These are phyloP conservation scores for Actinomucor elegans DNA, from an alignment of 371 early-diverging fungal genomes.

Conservation along the genomic window DNA sequence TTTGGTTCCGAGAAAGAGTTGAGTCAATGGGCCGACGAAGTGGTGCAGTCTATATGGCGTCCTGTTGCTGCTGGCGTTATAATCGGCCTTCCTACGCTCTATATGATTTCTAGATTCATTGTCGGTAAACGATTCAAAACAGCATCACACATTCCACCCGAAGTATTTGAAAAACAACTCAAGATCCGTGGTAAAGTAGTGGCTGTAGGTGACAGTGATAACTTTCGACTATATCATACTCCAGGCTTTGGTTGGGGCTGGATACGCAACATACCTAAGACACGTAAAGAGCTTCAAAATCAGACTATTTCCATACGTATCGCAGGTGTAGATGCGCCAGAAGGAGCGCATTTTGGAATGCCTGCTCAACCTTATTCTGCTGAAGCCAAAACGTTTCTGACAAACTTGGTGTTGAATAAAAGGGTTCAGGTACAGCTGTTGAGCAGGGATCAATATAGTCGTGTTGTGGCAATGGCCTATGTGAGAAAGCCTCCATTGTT, in stretches of 20 bases:
- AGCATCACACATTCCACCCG: conserved; percentile 53
- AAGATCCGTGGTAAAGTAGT: conserved; percentile 51
- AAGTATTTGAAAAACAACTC: conserved; percentile 32
- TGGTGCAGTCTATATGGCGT: conserved; percentile 36
- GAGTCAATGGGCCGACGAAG: conserved; percentile 24
- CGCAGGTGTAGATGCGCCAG: conserved; percentile 83
- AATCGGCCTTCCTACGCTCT: conserved; percentile 24
- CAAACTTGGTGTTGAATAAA: conserved; percentile 42
- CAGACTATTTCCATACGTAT: conserved; percentile 67
- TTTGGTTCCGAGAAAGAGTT: background rate
- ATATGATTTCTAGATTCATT: conserved; percentile 18
- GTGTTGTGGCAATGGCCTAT: conserved; percentile 71
- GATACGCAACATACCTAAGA: conserved; percentile 48
- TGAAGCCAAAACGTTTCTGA: conserved; percentile 64
- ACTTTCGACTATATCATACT: conserved; percentile 63
- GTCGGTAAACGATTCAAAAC: conserved; percentile 46
- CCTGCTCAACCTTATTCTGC: conserved; percentile 67
- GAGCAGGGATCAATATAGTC: conserved; percentile 68
- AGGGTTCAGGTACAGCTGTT: conserved; percentile 54
- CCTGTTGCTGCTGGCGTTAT: conserved; percentile 21
- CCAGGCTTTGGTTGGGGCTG: conserved; percentile 64
- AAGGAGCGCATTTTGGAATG: conserved; percentile 73
- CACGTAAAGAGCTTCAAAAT: conserved; percentile 52
- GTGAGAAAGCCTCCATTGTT: conserved; percentile 45
- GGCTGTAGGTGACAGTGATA: conserved; percentile 64